Percentiles rank a stretch among this genome's conserved stretches.
phyloP scores from a whole-genome alignment of 2,329 filamentous ascomycete genomes.

The Oidium heveae region DNA sequence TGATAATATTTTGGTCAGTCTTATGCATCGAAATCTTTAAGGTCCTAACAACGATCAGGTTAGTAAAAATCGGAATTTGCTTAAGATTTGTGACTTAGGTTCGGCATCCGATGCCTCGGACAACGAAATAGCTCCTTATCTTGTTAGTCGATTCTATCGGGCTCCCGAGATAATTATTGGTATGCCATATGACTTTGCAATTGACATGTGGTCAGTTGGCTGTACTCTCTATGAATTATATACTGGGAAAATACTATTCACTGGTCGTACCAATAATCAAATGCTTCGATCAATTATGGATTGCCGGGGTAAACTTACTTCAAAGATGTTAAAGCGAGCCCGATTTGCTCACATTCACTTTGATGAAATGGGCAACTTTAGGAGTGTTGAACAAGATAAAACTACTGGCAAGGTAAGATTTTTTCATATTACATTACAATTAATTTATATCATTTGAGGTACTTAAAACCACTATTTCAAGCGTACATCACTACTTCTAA shows the following conservation, averaged over 20 bases:
- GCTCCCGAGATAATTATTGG: slow-evolving; percentile 93
- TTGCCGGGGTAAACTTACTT: slow-evolving; percentile 72
- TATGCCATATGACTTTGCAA: slow-evolving; percentile 81
- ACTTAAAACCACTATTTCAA: not conserved
- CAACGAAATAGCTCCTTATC: slow-evolving; percentile 77
- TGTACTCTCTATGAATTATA: slow-evolving; percentile 94
- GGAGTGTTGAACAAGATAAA: slow-evolving; percentile 67
- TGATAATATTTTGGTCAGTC: slow-evolving; percentile 55
- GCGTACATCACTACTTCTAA: not conserved
- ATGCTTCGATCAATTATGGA: slow-evolving; percentile 96
- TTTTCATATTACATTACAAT: not conserved
- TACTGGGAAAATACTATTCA: slow-evolving; percentile 92
- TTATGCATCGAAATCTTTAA: not conserved
- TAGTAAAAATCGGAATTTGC: slow-evolving; percentile 54
- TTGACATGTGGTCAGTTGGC: slow-evolving; percentile 95
- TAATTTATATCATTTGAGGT: not conserved
- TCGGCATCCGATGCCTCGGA: slow-evolving; percentile 86
- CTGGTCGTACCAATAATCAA: slow-evolving; percentile 87
- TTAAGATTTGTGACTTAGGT: slow-evolving; percentile 91
- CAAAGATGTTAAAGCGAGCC: slow-evolving; percentile 68
- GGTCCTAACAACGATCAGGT: slow-evolving; percentile 20
- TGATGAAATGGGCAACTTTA: slow-evolving; percentile 61
- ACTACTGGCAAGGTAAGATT: slow-evolving; percentile 49
- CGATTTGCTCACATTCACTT: slow-evolving; percentile 57
- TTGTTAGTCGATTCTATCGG: slow-evolving; percentile 91